Percentiles rank a stretch among this genome's conserved stretches.
Conservation (phyloP, 352 stramenopile genomes). For the Pythium coloratum region DNA sequence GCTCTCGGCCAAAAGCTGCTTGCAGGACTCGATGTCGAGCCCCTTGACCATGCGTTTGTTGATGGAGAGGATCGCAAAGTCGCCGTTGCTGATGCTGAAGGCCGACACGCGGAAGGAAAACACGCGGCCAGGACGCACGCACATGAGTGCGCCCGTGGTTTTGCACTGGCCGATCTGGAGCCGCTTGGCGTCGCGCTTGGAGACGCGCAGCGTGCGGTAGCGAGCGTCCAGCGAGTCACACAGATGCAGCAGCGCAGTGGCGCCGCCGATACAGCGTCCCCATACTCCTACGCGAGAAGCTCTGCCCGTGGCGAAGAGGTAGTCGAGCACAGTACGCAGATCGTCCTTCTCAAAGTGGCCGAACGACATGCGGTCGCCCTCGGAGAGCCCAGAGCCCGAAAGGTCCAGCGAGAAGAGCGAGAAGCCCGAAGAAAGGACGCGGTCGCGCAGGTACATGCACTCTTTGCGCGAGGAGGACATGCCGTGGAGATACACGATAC, state of each 20-base stretch:
- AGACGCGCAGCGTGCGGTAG: constrained; percentile 55
- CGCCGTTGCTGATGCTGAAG: constrained; percentile 54
- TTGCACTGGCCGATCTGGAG: constrained; percentile 56
- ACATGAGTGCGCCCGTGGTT: constrained; percentile 39
- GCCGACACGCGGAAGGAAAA: constrained; percentile 58
- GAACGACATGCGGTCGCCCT: constrained; percentile 67
- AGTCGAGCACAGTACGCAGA: constrained; percentile 56
- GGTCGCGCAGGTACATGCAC: constrained; percentile 61
- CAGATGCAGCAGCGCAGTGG: constrained; percentile 53
- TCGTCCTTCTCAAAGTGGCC: constrained; percentile 73
- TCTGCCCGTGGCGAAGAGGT: constrained; percentile 57
- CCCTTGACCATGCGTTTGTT: constrained; percentile 44
- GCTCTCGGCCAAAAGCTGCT: constrained; percentile 37
- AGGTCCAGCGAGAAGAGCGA: constrained; percentile 76
- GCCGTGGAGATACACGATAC: constrained; percentile 76
- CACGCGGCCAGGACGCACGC: constrained; percentile 42
- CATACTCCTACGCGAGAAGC: constrained; percentile 61
- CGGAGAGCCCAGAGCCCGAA: constrained; percentile 65
- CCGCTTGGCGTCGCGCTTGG: constrained; percentile 33
- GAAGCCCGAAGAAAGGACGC: constrained; percentile 57
- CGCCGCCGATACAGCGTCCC: constrained; percentile 65
- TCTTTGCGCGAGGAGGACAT: constrained; percentile 80
- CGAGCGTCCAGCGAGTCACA: constrained; percentile 37
- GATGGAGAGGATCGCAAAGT: constrained; percentile 73
- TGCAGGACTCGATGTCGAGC: constrained; percentile 36